Evolutionary conservation across 2,329 filamentous ascomycete species (phyloP), one percentile per base, ranked within the genome.

Genomic region (Teratosphaeria pseudoeucalypti): DNA sequence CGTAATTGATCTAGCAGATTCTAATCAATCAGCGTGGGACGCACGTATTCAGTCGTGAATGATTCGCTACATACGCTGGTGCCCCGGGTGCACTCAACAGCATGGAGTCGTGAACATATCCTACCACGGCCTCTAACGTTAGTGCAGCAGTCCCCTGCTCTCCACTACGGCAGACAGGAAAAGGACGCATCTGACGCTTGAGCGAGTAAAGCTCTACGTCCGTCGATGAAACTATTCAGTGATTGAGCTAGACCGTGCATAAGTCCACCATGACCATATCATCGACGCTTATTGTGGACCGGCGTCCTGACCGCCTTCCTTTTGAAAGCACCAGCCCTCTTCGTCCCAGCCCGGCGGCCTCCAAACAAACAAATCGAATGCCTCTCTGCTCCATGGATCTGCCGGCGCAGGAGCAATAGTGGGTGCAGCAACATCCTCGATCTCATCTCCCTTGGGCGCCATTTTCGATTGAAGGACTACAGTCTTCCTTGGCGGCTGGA

Each of bases 351-450:
- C 70, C 16, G 70, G 75, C 39, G 85, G 86, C 55, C 82, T 77
- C 67, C 79, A 83, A 67, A 82, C 84, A 62, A 89, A 81, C 54
- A 89, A 68, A 69, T 89, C 86, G 64, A 82, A 78, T 0, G 86
- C 85, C 68, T 89, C 86, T 27, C 78, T 80, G 65, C 85, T 88
- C 86, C 86, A 89, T 0, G 86, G 82, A 64, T 81, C 82, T 2
- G 77, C 57, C 62, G 64, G 68, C 62, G 58, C 52, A 58, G 56
- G 54, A 34, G 58, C 54, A 7, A 34, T 57, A 57, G 60, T 63
- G 26, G 57, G 60, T 14, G 58, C 59, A 59, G 58, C 52, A 57
- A 23, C 12, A 37, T 6, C 1, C 23, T 27, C 53, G 11, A 34
- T 19, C 12, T 32, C 53, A 32, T 19, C 27, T 29, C 4, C n/a